phyloP scores from a whole-genome alignment of 106 monocot species.

The Amphibolis antarctica region DNA sequence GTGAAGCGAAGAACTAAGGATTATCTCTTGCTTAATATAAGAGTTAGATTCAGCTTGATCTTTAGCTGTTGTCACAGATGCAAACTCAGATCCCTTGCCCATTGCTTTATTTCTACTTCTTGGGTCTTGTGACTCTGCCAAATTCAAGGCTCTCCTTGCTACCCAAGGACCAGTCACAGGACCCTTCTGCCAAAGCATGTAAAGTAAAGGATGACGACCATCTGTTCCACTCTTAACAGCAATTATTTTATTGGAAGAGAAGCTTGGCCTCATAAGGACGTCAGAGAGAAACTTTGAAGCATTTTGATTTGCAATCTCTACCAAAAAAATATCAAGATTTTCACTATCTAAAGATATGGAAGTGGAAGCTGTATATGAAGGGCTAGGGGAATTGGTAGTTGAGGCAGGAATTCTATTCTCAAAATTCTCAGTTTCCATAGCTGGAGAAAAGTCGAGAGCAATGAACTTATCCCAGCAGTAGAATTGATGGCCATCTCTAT shows the following conservation, averaged over 20 bases:
- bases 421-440: constrained; percentile 9
- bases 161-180: constrained; percentile 69
- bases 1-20: constrained; percentile 56
- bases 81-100: constrained; percentile 46
- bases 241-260: constrained; percentile 42
- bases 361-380: constrained; percentile 24
- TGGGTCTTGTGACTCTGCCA: constrained; percentile 42
- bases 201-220: constrained; percentile 27
- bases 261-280: background rate
- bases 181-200: constrained; percentile 64
- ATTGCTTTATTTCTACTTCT: constrained; percentile 40
- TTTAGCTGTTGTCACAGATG: constrained; percentile 40
- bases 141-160: constrained; percentile 54
- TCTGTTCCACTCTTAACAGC: constrained; percentile 20
- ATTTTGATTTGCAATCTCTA: constrained; percentile 20
- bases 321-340: constrained; percentile 53
- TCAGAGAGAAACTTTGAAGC: background rate
- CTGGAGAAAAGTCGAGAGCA: constrained; percentile 47
- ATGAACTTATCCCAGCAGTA: constrained; percentile 50
- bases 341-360: constrained; percentile 42
- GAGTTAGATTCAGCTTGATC: constrained; percentile 35
- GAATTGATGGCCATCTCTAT: constrained; percentile 19
- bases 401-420: constrained; percentile 2
- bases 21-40: constrained; percentile 56
- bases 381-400: constrained; percentile 13